These are phyloP conservation scores for Pichia sporocuriosa DNA, from an alignment of 805 yeast species.

Conservation along the genomic window DNA sequence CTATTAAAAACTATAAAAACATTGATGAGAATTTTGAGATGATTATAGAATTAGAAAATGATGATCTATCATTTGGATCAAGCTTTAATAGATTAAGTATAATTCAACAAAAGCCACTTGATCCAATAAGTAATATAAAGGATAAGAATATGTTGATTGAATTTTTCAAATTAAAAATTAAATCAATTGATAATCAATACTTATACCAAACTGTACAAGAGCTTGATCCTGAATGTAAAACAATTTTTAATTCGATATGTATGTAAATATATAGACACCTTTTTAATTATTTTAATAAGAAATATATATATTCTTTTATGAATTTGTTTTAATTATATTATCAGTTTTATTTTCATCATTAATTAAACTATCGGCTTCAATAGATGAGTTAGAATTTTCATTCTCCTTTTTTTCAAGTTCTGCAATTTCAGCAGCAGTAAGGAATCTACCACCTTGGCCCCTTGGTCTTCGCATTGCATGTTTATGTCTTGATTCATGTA, in stretches of 20 bases:
- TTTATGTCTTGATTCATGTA: constrained; percentile 95
- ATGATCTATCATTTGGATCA: constrained; percentile 71
- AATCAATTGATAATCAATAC: constrained; percentile 2
- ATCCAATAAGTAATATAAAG: constrained; percentile 56
- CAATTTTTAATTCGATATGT: constrained; percentile 3
- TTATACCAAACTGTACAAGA: constrained; percentile 1
- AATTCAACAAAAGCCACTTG: constrained; percentile 54
- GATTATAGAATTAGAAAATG: constrained; percentile 54
- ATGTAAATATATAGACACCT: neutral
- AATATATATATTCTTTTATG: neutral
- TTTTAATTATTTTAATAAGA: neutral
- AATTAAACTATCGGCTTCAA: neutral
- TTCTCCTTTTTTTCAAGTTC: constrained; percentile 29
- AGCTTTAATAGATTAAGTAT: constrained; percentile 68
- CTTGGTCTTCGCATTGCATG: constrained; percentile 99
- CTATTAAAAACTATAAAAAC: constrained; percentile 29
- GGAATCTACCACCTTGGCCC: constrained; percentile 96
- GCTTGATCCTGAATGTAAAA: constrained; percentile 8
- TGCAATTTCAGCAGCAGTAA: constrained; percentile 90
- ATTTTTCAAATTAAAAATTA: constrained; percentile 24
- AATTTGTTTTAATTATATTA: neutral
- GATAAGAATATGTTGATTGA: constrained; percentile 29
- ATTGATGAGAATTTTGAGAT: constrained; percentile 37
- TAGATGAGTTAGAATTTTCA: neutral
- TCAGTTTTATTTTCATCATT: neutral